Evolutionary conservation across 75 land plant genomes (phyloP).

Genomic region (Ceratopteris richardii): DNA sequence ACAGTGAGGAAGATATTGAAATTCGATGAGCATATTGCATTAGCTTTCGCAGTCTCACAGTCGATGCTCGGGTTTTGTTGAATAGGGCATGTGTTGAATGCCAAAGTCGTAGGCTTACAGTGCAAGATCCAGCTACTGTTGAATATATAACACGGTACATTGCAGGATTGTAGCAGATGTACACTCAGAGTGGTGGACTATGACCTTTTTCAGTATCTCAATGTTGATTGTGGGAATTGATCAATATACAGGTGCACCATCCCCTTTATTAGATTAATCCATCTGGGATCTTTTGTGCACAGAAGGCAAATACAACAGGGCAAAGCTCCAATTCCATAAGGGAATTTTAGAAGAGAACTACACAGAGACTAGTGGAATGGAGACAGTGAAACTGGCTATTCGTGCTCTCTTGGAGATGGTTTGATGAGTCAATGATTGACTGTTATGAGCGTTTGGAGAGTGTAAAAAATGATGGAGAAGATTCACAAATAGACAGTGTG

Average conservation of each 20-base stretch:
- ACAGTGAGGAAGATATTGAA: slow-evolving; percentile 72
- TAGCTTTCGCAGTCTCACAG: slow-evolving; percentile 94
- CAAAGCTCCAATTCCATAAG: slow-evolving; percentile 89
- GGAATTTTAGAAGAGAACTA: slow-evolving; percentile 94
- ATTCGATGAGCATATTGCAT: slow-evolving; percentile 81
- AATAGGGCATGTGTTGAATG: slow-evolving; percentile 88
- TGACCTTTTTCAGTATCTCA: slow-evolving; percentile 96
- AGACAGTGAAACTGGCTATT: slow-evolving; percentile 90
- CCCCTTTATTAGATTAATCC: slow-evolving; percentile 99
- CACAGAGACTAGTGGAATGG: slow-evolving; percentile 86
- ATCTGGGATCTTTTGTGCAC: slow-evolving; percentile 94
- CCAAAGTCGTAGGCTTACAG: slow-evolving; percentile 89
- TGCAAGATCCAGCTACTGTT: slow-evolving; percentile 95
- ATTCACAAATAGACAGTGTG: too few species aligned
- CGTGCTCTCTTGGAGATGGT: slow-evolving; percentile 90
- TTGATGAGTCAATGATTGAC: too few species aligned
- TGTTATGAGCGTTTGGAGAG: too few species aligned
- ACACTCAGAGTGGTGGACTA: slow-evolving; percentile 97
- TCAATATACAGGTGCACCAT: slow-evolving; percentile 68
- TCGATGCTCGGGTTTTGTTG: slow-evolving; percentile 90
- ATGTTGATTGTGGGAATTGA: slow-evolving; percentile 92
- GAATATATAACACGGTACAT: slow-evolving; percentile 97
- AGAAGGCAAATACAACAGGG: slow-evolving; percentile 99
- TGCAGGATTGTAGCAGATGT: slow-evolving; percentile 96
- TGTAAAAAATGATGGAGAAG: too few species aligned